Evolutionary conservation across 257 asterid species (phyloP).

Genomic region (Paulownia fortunei): DNA sequence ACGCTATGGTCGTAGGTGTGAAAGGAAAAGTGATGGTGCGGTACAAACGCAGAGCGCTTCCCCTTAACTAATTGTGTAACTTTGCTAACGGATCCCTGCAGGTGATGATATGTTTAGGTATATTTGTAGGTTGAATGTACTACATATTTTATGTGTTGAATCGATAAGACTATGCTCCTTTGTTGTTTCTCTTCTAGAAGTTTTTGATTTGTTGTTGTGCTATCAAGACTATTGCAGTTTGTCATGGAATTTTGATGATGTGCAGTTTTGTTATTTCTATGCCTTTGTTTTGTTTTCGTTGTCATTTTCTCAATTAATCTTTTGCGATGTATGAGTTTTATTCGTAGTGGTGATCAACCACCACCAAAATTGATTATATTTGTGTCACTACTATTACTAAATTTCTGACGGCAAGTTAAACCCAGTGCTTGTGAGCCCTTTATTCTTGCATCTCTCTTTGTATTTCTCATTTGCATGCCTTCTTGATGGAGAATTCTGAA

Average conservation of each 20-base stretch:
- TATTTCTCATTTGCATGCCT: too few species aligned
- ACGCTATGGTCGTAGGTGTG: slow-evolving; percentile 70
- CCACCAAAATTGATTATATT: too few species aligned
- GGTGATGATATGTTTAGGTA: slow-evolving; percentile 17
- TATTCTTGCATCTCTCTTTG: too few species aligned
- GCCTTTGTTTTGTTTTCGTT: background rate
- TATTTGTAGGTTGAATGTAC: slow-evolving; percentile 21
- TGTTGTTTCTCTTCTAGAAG: background rate
- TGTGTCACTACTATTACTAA: too few species aligned
- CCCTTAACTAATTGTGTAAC: slow-evolving; percentile 26
- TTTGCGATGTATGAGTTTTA: too few species aligned
- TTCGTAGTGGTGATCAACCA: too few species aligned
- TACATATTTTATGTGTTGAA: background rate
- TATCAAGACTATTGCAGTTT: slow-evolving; percentile 25
- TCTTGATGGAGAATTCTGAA: too few species aligned
- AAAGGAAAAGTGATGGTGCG: slow-evolving; percentile 64
- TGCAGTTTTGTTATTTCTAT: background rate
- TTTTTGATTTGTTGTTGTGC: slow-evolving; percentile 14
- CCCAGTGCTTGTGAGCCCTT: too few species aligned
- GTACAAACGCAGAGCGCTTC: slow-evolving; percentile 51
- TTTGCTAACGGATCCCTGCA: background rate
- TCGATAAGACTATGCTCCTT: slow-evolving; percentile 22
- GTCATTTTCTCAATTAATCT: background rate
- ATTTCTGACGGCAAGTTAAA: too few species aligned
- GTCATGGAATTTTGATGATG: slow-evolving; percentile 12